phyloP scores from a whole-genome alignment of 1,284 basidiomycete genomes.

The Crocinoboletus sp. region DNA sequence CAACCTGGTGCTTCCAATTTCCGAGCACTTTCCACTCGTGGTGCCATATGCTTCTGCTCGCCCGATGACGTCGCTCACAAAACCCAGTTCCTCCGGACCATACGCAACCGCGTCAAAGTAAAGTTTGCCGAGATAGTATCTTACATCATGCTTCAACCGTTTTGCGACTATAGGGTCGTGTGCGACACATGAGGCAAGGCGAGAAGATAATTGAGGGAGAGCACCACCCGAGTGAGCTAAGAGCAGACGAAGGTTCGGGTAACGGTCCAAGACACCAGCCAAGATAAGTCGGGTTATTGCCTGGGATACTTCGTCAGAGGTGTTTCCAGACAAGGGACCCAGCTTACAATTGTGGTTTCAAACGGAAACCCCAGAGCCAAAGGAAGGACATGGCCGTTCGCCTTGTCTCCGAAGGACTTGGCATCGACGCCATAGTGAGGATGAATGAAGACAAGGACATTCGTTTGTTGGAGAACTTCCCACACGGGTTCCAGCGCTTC shows the following conservation, averaged over 20 bases:
- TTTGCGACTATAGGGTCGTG: conserved; percentile 77
- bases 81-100: conserved; percentile 76
- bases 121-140: conserved; percentile 74
- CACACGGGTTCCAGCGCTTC: conserved; percentile 71
- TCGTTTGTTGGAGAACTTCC: conserved; percentile 62
- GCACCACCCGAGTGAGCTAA: conserved; percentile 85
- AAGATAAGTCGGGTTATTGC: conserved; percentile 78
- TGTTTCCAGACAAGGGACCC: neutral
- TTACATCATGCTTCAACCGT: conserved; percentile 75
- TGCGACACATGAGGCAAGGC: conserved; percentile 76
- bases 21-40: conserved; percentile 32
- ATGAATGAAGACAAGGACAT: conserved; percentile 75
- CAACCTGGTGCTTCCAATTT: conserved; percentile 54
- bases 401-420: conserved; percentile 63
- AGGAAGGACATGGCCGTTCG: conserved; percentile 83
- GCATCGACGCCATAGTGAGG: conserved; percentile 76
- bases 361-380: conserved; percentile 86
- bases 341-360: conserved; percentile 79
- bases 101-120: conserved; percentile 84
- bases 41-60: conserved; percentile 51
- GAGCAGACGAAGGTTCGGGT: conserved; percentile 67
- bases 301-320: conserved; percentile 35
- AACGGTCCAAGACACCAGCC: conserved; percentile 73
- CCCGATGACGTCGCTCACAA: conserved; percentile 65
- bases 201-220: conserved; percentile 74